Evolutionary conservation across 805 yeast genomes (phyloP), one percentile per base, ranked within the genome.

Genomic region (Candida vartiovaarae): DNA sequence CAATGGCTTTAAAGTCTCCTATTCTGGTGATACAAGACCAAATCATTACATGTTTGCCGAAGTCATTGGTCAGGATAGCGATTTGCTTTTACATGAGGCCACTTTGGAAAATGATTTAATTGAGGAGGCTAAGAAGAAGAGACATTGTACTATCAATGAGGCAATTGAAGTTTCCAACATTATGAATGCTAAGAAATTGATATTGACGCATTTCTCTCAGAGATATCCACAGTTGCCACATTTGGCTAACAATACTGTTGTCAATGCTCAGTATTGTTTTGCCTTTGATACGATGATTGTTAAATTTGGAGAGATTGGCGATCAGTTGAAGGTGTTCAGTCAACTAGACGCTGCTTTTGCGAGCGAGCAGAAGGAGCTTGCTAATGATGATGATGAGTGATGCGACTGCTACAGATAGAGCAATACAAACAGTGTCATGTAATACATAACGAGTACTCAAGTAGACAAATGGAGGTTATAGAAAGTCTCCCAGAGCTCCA

Each of bases 21-120:
- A 86, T 60, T 88, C 96, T 2, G 99, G 99, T 9, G 99, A 93
- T 59, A 87, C 98, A 0, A 76, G 97, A 54, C 99, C 99, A 1
- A 81, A 79, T 50, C 56, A 65, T 4, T 64, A 60, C 39, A 60
- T 56, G 36, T 89, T 89, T 62, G 76, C 83, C 0, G 55, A 66
- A 3, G 70, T 65, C 3, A 74, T 86, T 42, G 98, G 96, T 2
- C 47, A 57, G 23, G 61, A 68, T 9, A 76, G 87, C 27, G 91
- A 88, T 57, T 61, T 93, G 39, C 70, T 93, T 46, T 80, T 93
- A 39, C 99, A 93, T 62, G 99, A 93, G 61, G 90, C 97, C 0
- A 87, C 99, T 0, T 74, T 93, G 48, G 96, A 87, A 45, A 86
- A 88, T 60, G 85, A 75, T 30, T 68, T 88, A 38, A 66, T 71